phyloP scores from a whole-genome alignment of 1,284 basidiomycete species.

The Athelia psychrophila region DNA sequence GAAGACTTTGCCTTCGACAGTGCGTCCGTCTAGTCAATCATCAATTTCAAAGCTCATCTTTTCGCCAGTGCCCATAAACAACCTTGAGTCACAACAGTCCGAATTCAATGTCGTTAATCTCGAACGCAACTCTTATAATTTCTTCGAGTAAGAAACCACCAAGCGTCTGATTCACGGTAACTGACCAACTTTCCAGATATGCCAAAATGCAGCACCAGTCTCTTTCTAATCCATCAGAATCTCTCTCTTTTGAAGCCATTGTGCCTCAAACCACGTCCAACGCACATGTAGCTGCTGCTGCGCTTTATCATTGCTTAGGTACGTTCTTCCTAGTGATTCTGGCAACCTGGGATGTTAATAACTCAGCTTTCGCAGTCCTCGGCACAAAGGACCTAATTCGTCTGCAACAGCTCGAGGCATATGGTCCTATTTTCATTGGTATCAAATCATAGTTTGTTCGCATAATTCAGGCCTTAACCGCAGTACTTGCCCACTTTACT shows the following conservation, averaged over 20 bases:
- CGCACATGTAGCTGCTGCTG: constrained; percentile 71
- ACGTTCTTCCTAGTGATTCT: constrained; percentile 17
- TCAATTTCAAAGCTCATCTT: too few relatives aligned
- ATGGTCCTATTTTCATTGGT: constrained; percentile 44
- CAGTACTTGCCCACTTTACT: neutral
- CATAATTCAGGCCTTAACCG: neutral
- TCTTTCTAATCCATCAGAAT: constrained; percentile 41
- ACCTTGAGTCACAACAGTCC: constrained; percentile 47
- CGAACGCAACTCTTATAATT: constrained; percentile 74
- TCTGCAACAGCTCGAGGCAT: constrained; percentile 51
- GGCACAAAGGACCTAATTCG: constrained; percentile 60
- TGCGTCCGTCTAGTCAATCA: constrained; percentile 22
- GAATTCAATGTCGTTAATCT: constrained; percentile 55
- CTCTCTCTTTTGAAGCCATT: constrained; percentile 61
- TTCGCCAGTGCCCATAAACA: neutral
- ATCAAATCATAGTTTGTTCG: constrained; percentile 1
- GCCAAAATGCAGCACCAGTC: constrained; percentile 70
- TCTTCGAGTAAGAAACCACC: constrained; percentile 59
- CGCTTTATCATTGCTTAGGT: constrained; percentile 82
- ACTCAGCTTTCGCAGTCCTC: constrained; percentile 42
- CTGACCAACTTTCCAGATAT: constrained; percentile 46
- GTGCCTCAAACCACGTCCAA: constrained; percentile 65
- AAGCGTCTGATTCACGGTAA: neutral
- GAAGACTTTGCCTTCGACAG: constrained; percentile 69
- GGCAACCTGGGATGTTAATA: constrained; percentile 2